Evolutionary conservation across 2,329 filamentous ascomycete genomes (phyloP).

Genomic region (Cytospora schulzeri): DNA sequence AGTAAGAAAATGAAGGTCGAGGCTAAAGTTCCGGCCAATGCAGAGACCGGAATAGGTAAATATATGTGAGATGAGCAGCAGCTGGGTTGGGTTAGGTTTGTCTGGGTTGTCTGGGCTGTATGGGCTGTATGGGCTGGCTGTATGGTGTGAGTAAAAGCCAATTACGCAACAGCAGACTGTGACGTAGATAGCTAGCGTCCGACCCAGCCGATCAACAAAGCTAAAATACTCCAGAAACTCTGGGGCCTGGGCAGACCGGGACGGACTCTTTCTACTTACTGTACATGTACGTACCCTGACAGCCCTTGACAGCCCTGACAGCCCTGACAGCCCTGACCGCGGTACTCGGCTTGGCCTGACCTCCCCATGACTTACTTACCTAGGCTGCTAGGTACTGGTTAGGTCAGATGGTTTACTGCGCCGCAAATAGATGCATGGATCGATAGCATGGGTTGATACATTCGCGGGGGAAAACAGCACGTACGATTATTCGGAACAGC

Average conservation of each 20-base stretch:
- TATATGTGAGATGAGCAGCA: not conserved
- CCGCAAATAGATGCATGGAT: not conserved
- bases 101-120: no score
- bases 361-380: no score
- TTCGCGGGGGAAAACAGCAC: not conserved
- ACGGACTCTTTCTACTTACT: no score
- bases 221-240: not conserved
- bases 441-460: not conserved
- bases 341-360: no score
- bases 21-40: not conserved
- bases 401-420: not conserved
- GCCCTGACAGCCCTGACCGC: no score
- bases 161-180: not conserved
- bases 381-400: no score
- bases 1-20: not conserved
- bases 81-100: not conserved
- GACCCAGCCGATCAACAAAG: not conserved
- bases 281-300: no score
- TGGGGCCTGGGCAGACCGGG: no score
- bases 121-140: no score
- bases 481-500: no score
- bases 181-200: not conserved
- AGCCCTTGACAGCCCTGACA: no score
- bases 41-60: not conserved
- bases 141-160: not conserved